phyloP scores from a whole-genome alignment of 1,284 basidiomycete genomes.

The Fomitopsis pinicola region DNA sequence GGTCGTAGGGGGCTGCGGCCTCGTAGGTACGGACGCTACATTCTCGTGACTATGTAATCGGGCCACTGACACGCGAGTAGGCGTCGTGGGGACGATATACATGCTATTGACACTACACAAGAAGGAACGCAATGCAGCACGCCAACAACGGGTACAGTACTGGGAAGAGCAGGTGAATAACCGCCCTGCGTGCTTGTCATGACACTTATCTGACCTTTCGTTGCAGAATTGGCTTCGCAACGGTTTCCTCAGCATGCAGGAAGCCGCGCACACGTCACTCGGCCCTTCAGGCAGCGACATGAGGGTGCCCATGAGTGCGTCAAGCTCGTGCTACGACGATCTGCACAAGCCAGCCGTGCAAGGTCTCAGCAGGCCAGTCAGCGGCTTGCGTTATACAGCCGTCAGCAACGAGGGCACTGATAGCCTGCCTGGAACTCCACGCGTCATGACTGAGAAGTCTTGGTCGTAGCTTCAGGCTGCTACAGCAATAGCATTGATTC shows the following conservation, averaged over 20 bases:
- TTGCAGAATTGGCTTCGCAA: constrained; percentile 69
- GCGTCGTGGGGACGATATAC: constrained; percentile 66
- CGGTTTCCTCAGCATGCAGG: constrained; percentile 73
- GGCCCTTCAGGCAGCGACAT: constrained; percentile 30
- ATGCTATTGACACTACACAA: constrained; percentile 69
- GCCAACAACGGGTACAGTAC: constrained; percentile 79
- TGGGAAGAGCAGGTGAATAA: constrained; percentile 75
- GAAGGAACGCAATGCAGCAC: constrained; percentile 67
- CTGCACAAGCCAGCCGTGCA: constrained; percentile 50
- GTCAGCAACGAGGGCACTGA: constrained; percentile 40
- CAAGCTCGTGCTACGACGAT: constrained; percentile 35
- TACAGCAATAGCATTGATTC: too few species aligned
- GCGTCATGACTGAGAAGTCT: not conserved
- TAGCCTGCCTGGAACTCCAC: constrained; percentile 19
- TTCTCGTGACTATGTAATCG: not conserved
- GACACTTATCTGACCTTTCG: not conserved
- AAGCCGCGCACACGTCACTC: constrained; percentile 62
- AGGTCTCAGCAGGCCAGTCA: constrained; percentile 39
- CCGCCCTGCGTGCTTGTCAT: not conserved
- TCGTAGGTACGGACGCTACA: constrained; percentile 48
- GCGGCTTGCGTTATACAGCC: constrained; percentile 51
- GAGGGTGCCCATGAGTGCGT: not conserved
- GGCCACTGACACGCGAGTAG: constrained; percentile 28
- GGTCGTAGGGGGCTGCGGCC: constrained; percentile 68
- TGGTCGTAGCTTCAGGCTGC: not conserved